phyloP scores from a whole-genome alignment of 2,329 filamentous ascomycete species.

The Clathrospora elynae region DNA sequence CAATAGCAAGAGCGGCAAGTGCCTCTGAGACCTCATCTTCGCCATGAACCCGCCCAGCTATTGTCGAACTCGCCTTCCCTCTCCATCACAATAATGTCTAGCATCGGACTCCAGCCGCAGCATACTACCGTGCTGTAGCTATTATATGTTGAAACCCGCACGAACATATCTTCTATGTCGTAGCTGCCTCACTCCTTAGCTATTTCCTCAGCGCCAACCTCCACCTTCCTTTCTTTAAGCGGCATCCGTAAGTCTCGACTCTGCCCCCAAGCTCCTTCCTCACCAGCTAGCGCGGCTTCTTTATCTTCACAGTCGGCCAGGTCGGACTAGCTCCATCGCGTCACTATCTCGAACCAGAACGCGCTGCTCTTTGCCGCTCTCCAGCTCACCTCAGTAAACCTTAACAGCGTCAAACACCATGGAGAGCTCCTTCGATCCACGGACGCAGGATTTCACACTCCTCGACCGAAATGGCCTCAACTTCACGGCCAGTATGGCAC shows the following conservation, averaged over 20 bases:
- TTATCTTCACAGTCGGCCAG: not conserved
- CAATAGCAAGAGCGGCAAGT: conserved; percentile 28
- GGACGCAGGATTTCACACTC: conserved; percentile 58
- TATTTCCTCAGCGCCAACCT: conserved; percentile 7
- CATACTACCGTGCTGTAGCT: conserved; percentile 2
- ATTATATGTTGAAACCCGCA: conserved; percentile 6
- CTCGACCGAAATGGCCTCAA: conserved; percentile 51
- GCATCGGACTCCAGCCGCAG: conserved; percentile 1
- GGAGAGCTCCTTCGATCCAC: conserved; percentile 54
- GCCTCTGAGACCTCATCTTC: conserved; percentile 9
- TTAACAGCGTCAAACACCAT: conserved; percentile 10
- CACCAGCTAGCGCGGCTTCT: not conserved
- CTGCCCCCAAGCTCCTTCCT: not conserved
- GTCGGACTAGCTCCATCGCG: not conserved
- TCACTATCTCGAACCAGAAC: not conserved
- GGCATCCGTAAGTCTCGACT: not conserved
- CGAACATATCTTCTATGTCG: not conserved
- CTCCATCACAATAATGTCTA: conserved; percentile 11
- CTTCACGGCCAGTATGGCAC: conserved; percentile 50
- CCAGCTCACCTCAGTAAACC: not conserved
- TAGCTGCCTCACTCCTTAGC: conserved; percentile 1
- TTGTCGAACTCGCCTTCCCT: conserved; percentile 12
- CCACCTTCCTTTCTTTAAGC: conserved; percentile 3
- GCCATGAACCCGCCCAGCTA: not conserved
- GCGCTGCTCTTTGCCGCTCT: no score